These are phyloP conservation scores for Phaeosphaeriaceae sp. DNA, from an alignment of 2,329 filamentous ascomycete genomes.

Conservation along the genomic window DNA sequence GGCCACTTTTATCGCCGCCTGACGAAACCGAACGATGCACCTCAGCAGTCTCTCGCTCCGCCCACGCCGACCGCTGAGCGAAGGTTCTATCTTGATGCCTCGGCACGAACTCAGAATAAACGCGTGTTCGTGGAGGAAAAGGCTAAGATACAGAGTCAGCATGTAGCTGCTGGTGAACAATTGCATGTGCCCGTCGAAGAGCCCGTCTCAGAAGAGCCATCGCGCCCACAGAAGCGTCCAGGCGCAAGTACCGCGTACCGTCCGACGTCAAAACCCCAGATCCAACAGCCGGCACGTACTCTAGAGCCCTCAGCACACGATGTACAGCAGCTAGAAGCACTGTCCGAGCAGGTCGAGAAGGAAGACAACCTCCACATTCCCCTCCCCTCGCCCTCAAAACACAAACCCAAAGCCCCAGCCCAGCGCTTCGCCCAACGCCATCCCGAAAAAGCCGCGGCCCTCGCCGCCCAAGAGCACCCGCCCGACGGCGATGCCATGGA, in stretches of 20 bases:
- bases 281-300: slow-evolving; percentile 12
- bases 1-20: slow-evolving; percentile 29
- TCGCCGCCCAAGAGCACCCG: slow-evolving; percentile 11
- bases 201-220: slow-evolving; percentile 8
- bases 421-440: slow-evolving; percentile 44
- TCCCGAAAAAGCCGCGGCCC: slow-evolving; percentile 32
- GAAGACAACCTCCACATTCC: slow-evolving; percentile 21
- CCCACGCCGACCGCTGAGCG: slow-evolving; percentile 29
- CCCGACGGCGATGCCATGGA: slow-evolving; percentile 41
- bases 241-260: slow-evolving; percentile 31
- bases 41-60: slow-evolving; percentile 11
- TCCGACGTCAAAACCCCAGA: slow-evolving; percentile 8
- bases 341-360: slow-evolving; percentile 41
- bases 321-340: slow-evolving; percentile 40
- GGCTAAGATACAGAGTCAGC: slow-evolving; percentile 6
- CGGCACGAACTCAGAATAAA: slow-evolving; percentile 19
- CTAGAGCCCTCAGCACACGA: slow-evolving; percentile 31
- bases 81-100: slow-evolving; percentile 33
- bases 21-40: slow-evolving; percentile 29
- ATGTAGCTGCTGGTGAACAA: slow-evolving; percentile 4
- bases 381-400: slow-evolving; percentile 30
- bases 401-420: slow-evolving; percentile 44
- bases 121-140: slow-evolving; percentile 31
- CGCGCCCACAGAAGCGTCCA: slow-evolving; percentile 36
- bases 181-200: slow-evolving; percentile 8